Evolutionary conservation across 257 asterid species (phyloP), one percentile per base, ranked within the genome.

Genomic region (Primulina eburnea): DNA sequence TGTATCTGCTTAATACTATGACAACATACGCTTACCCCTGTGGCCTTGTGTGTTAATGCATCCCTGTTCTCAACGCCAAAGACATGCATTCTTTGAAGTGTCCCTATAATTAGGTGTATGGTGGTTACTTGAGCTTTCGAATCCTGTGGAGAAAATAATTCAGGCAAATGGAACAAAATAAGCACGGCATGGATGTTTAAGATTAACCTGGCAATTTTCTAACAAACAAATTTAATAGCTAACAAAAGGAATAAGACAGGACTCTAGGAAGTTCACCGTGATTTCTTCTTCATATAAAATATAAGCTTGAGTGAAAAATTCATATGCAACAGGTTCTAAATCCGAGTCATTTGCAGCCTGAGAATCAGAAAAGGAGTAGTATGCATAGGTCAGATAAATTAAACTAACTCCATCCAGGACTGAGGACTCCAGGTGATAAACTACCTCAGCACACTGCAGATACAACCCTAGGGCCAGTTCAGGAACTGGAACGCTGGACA

Each of bases 371-470:
- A 55, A 40, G 71, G 64, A 75, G 38, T 62, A 63, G 71, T 65
- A 78, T 71, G 56, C 50, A 78, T 57, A 72, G 61, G 64, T 77
- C 56, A 79, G 65, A 71, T 12, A 34, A 66, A 55, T 71, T 71
- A 77, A 32, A 53, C 68, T 6, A 53, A 37, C 47, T 30, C 37
- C 67, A 71, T 50, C 63, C 33, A 69, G 75, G 61, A 53, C 47
- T 52, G 40, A 67, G 57, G 67, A 53, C 50, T 61, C 60, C 53
- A 67, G 57, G 65, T 2, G 32, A 65, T 24, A 62, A 56, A 66
- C 68, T 86, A 94, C 99, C 98, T 94, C 99, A 71, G 99, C 99
- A 79, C 99, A 94, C 76, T 94, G 92, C 73, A 91, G 83, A 82
- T 91, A 94, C 73, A 94, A 78, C 67, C 78, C 85, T 72, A 94